These are phyloP conservation scores for Lyophyllum atratum DNA, from an alignment of 768 basidiomycete species.

Conservation along the genomic window DNA sequence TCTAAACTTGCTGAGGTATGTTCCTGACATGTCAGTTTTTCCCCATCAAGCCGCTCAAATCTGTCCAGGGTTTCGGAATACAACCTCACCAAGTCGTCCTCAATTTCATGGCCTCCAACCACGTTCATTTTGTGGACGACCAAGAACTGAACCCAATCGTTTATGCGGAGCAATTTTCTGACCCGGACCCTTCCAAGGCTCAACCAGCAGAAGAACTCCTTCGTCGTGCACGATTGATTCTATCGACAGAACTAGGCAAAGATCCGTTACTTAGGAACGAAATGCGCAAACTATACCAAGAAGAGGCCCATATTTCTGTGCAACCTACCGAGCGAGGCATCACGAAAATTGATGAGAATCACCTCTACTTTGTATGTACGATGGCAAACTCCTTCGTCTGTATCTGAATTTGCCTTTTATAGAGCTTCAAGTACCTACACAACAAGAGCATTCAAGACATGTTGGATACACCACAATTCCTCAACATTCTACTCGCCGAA, in stretches of 20 bases:
- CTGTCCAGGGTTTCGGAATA: constrained; percentile 78
- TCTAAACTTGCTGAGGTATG: constrained; percentile 80
- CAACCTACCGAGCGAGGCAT: constrained; percentile 87
- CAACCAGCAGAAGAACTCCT: constrained; percentile 69
- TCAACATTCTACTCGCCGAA: constrained; percentile 91
- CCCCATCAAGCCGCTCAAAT: background rate
- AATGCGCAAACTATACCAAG: constrained; percentile 74
- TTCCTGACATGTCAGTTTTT: constrained; percentile 3
- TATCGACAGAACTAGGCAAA: constrained; percentile 89
- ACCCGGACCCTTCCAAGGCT: constrained; percentile 61
- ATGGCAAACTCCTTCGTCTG: background rate
- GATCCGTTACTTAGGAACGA: constrained; percentile 85
- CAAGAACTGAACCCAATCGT: constrained; percentile 76
- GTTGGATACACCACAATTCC: constrained; percentile 75
- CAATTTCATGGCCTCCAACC: constrained; percentile 68
- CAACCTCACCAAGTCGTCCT: constrained; percentile 80
- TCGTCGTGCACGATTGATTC: constrained; percentile 74
- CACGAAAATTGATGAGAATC: constrained; percentile 72
- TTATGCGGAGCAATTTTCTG: constrained; percentile 85
- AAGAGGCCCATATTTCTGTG: constrained; percentile 75
- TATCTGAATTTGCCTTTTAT: constrained; percentile 8
- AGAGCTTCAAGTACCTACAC: constrained; percentile 95
- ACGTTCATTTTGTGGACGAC: constrained; percentile 75
- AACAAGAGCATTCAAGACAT: constrained; percentile 76
- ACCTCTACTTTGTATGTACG: constrained; percentile 65